phyloP scores from a whole-genome alignment of 2,329 filamentous ascomycete species.

The Fusarium abutilonis region DNA sequence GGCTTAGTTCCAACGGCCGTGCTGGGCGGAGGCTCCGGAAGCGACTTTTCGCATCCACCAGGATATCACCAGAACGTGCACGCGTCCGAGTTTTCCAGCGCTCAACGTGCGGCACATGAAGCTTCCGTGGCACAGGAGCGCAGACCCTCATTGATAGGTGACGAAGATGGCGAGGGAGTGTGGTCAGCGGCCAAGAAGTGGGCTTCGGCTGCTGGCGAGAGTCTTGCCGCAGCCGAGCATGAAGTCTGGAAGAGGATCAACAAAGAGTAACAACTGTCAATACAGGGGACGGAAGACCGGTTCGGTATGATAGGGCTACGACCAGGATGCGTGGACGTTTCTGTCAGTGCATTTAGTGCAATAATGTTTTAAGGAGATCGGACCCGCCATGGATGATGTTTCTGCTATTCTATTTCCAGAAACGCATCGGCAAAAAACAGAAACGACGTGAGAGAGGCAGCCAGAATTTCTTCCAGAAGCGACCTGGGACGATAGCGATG shows the following conservation, averaged over 20 bases:
- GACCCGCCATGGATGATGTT: conserved; percentile 32
- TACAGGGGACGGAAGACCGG: conserved; percentile 7
- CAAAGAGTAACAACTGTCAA: conserved; percentile 55
- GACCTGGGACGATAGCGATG: conserved; percentile 12
- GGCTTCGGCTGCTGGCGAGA: conserved; percentile 65
- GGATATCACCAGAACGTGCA: conserved; percentile 67
- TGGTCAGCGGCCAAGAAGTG: conserved; percentile 68
- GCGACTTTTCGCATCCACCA: conserved; percentile 57
- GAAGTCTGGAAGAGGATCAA: conserved; percentile 73
- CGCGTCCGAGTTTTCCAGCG: conserved; percentile 61
- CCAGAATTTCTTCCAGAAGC: conserved; percentile 24
- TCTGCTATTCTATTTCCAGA: conserved; percentile 45
- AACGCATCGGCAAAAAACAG: conserved; percentile 22
- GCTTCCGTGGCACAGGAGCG: conserved; percentile 45
- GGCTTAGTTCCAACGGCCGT: conserved; percentile 43
- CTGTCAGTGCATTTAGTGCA: conserved; percentile 34
- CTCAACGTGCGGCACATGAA: conserved; percentile 57
- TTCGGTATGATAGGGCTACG: conserved; percentile 32
- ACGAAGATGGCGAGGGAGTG: conserved; percentile 56
- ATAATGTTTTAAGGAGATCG: conserved; percentile 41
- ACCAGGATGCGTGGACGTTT: conserved; percentile 36
- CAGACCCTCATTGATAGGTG: conserved; percentile 36
- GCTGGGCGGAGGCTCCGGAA: conserved; percentile 41
- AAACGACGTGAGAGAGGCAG: conserved; percentile 28
- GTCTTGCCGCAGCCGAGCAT: conserved; percentile 66